Base-by-base conservation (phyloP, 1,139 yeast species). In the Kurtzmaniella natalensis region DNA sequence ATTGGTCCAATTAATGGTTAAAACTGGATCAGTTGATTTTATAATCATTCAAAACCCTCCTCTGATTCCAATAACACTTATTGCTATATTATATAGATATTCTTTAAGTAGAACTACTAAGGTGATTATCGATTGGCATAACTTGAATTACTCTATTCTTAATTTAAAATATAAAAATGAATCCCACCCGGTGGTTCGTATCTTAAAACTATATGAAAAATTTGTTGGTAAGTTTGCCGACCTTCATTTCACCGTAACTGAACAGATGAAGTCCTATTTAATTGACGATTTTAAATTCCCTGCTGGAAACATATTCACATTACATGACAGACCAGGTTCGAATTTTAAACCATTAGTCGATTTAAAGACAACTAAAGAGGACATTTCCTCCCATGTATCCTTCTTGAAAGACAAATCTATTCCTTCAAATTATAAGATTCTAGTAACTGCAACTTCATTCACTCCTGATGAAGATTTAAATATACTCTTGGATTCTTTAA, bases 11-110 rank as follows among this genome's bases (percentile, higher is more conserved):
- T 50, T 82, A 25, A 57, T 87, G 35, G 65, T 74, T 53, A 51
- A 64, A 27, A 60, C 84, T 25, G 65, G 82, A 37, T 86, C 82
- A 9, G 72, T 81, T 27, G 76, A 81, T 41, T 87, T 68, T 47
- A 67, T 88, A n/a, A 47, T 89, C 53, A 71, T 89, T 18, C 95
- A 92, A 61, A 92, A 89, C 53, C 99, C 99, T 1, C 99, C 99
- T 0, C 77, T 88, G 4, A 71, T 94, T 30, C 99, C 99, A 1
- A 65, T 87, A 4, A 62, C 94, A 23, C 72, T 81, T 0, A 63
- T 89, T 6, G 70, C 77, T 1, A 72, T 83, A 4, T 28, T 81
- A 2, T 78, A 74, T 51, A 72, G 76, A 37, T 54, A 66, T 30
- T 36, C 76, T 25, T 62, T 77, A 45, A 73, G 81, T 32, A 76